These are phyloP conservation scores for Pythium aphanidermatum DNA, from an alignment of 352 stramenopile genomes.

Conservation along the genomic window DNA sequence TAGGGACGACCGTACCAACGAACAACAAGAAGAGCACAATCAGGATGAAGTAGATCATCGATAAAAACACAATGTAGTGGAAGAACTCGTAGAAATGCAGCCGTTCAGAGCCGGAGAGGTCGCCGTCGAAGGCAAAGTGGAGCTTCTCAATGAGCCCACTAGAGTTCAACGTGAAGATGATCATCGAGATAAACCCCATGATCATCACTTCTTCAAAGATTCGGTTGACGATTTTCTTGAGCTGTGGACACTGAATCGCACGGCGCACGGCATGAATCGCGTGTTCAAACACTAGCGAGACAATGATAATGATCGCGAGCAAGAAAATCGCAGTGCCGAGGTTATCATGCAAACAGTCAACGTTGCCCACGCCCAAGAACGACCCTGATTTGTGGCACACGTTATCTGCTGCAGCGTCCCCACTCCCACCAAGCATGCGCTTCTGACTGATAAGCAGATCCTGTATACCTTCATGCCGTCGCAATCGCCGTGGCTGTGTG, in stretches of 20 bases:
- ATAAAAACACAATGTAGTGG: slow-evolving; percentile 87
- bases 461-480: too few species aligned
- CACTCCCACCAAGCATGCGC: neutral
- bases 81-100: slow-evolving; percentile 89
- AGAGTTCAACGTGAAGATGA: slow-evolving; percentile 86
- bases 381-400: slow-evolving; percentile 44
- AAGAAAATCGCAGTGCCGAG: slow-evolving; percentile 69
- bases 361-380: slow-evolving; percentile 81
- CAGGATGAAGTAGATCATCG: slow-evolving; percentile 87
- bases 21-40: slow-evolving; percentile 82
- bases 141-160: slow-evolving; percentile 52
- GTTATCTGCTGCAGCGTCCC: neutral
- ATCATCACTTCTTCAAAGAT: slow-evolving; percentile 88
- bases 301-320: slow-evolving; percentile 63
- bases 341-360: slow-evolving; percentile 68
- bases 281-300: slow-evolving; percentile 62
- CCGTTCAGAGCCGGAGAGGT: slow-evolving; percentile 48
- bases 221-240: slow-evolving; percentile 77
- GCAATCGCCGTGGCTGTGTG: too few species aligned
- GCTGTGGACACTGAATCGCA: slow-evolving; percentile 67
- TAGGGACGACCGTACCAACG: slow-evolving; percentile 76
- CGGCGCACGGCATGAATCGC: slow-evolving; percentile 41
- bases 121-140: slow-evolving; percentile 31
- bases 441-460: too few species aligned
- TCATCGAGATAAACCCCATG: slow-evolving; percentile 84